phyloP scores from a whole-genome alignment of 352 stramenopile species.

The Pythium scleroteichum region DNA sequence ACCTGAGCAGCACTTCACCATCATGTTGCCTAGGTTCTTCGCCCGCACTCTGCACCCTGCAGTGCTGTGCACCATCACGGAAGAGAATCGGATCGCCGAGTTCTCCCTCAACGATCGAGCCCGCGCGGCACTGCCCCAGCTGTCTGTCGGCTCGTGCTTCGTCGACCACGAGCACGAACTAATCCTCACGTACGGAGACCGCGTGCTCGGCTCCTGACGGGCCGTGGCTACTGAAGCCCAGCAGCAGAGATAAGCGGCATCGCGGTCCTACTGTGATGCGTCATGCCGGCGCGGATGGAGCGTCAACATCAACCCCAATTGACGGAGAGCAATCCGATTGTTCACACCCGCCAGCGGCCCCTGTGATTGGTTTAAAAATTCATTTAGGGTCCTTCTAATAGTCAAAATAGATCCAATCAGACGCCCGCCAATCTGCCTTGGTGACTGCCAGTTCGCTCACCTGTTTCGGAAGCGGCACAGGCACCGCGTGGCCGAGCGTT shows the following conservation, averaged over 20 bases:
- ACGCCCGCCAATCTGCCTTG: not conserved
- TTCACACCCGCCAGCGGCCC: too few relatives aligned
- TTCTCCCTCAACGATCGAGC: conserved; percentile 70
- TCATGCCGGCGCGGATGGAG: too few relatives aligned
- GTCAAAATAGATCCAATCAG: conserved; percentile 18
- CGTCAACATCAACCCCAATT: not conserved
- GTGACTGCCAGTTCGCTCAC: conserved; percentile 25
- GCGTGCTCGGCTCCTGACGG: conserved; percentile 44
- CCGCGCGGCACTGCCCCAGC: conserved; percentile 56
- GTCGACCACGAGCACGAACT: conserved; percentile 61
- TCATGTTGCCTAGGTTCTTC: conserved; percentile 43
- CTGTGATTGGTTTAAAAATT: conserved; percentile 1
- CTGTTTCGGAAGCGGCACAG: conserved; percentile 27
- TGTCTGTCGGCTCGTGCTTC: conserved; percentile 67
- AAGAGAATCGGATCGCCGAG: conserved; percentile 37
- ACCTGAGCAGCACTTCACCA: not conserved
- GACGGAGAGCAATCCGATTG: not conserved
- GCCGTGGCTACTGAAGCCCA: too few relatives aligned
- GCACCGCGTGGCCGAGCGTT: conserved; percentile 6
- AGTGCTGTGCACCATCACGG: conserved; percentile 60
- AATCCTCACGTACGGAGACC: conserved; percentile 70
- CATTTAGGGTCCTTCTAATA: conserved; percentile 13
- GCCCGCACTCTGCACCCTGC: conserved; percentile 58
- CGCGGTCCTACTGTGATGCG: too few relatives aligned
- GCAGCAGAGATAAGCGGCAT: too few relatives aligned